Conservation (phyloP, 106 monocot genomes). For the Apostasia shenzhenica region DNA sequence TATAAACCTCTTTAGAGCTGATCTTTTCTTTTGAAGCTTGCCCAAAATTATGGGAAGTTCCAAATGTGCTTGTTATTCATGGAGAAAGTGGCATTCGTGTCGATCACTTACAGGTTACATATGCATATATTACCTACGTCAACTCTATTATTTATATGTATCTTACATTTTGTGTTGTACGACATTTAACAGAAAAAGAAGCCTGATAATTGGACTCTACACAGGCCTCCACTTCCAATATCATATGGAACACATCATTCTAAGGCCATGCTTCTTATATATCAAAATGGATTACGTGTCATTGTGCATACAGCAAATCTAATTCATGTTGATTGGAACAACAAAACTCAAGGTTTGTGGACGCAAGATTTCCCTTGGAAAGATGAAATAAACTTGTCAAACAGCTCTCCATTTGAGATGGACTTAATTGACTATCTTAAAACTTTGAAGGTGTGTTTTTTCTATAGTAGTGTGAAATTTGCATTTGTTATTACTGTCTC, state of each 20-base stretch:
- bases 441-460: constrained; percentile 53
- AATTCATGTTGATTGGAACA: constrained; percentile 97
- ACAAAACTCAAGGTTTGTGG: constrained; percentile 97
- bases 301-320: constrained; percentile 93
- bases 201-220: constrained; percentile 73
- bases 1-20: background rate
- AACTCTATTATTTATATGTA: background rate
- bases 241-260: constrained; percentile 98
- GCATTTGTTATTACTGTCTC: background rate
- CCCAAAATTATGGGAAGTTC: constrained; percentile 55
- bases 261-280: constrained; percentile 91
- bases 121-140: background rate
- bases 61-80: constrained; percentile 83
- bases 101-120: constrained; percentile 54
- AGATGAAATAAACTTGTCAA: constrained; percentile 22
- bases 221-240: constrained; percentile 93
- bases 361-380: constrained; percentile 99
- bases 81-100: constrained; percentile 64
- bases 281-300: constrained; percentile 71
- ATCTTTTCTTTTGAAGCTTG: constrained; percentile 48
- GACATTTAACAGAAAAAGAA: constrained; percentile 38
- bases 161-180: background rate
- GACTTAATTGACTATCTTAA: constrained; percentile 91
- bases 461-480: background rate
- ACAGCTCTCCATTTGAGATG: constrained; percentile 58